Evolutionary conservation across 1,284 basidiomycete genomes (phyloP).

Genomic region (Fomitopsis schrenkii): DNA sequence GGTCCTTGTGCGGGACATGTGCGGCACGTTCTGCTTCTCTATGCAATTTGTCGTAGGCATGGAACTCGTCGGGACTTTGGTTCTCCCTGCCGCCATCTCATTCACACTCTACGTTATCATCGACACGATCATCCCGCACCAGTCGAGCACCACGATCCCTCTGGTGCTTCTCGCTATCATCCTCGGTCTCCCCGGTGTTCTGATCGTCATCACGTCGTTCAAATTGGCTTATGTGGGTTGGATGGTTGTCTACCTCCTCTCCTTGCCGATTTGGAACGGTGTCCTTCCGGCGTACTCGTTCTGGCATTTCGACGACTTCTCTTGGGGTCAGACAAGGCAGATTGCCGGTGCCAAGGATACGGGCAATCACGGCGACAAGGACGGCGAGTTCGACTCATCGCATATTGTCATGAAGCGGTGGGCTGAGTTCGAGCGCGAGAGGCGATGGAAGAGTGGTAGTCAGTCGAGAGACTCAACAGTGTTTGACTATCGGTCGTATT

Average conservation of each 20-base stretch:
- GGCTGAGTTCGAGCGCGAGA: slow-evolving; percentile 97
- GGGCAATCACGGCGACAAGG: slow-evolving; percentile 79
- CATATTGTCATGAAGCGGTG: slow-evolving; percentile 99
- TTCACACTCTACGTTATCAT: slow-evolving; percentile 95
- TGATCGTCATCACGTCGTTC: slow-evolving; percentile 93
- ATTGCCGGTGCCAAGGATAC: slow-evolving; percentile 68
- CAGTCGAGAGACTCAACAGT: slow-evolving; percentile 78
- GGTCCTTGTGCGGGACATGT: slow-evolving; percentile 90
- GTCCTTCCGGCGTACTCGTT: slow-evolving; percentile 92
- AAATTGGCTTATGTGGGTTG: slow-evolving; percentile 94
- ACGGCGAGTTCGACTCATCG: slow-evolving; percentile 93
- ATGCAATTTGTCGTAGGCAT: slow-evolving; percentile 98
- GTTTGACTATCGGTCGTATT: slow-evolving; percentile 46
- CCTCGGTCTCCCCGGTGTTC: slow-evolving; percentile 91
- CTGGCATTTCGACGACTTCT: slow-evolving; percentile 99
- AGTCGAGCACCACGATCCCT: slow-evolving; percentile 85
- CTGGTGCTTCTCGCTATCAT: slow-evolving; percentile 91
- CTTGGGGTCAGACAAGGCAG: slow-evolving; percentile 95
- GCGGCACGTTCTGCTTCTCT: slow-evolving; percentile 95
- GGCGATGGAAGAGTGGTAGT: slow-evolving; percentile 87
- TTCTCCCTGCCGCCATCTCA: slow-evolving; percentile 95
- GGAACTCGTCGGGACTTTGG: slow-evolving; percentile 95
- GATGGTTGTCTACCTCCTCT: slow-evolving; percentile 95
- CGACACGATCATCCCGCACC: slow-evolving; percentile 77
- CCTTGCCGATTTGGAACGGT: slow-evolving; percentile 95